Evolutionary conservation across 116 monocot genomes (phyloP), one percentile per base, ranked within the genome.

Genomic region (Trichopus zeylanicus): DNA sequence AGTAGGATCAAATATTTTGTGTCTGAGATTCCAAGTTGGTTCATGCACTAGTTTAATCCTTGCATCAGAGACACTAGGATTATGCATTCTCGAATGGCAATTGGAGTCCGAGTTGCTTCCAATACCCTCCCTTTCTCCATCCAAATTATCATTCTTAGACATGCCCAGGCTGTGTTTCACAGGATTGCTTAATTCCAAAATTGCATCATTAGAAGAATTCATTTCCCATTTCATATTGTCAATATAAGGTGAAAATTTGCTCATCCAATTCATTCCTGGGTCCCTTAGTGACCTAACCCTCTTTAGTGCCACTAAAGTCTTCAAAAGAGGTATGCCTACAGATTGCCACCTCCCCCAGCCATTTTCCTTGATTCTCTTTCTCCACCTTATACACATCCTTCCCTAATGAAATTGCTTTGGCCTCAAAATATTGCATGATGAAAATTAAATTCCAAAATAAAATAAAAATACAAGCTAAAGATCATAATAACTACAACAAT

Each of bases 261-360:
- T 72, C 70, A 82, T 69, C 0, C 91, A 90, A 65, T 81, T 81
- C 12, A 91, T 97, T 13, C 81, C 67, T 24, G 95, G 95, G 58
- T 97, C 90, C 57, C 95, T 63, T 29, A 97, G 55, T 3, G 95
- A 97, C 29, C 91, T 74, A 21, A 97, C 95, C 56, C 95, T 74
- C 75, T 84, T 90, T 24, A 97, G 87, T 37, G 82, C 82, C 56
- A 87, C 87, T 23, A 97, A 65, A 24, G 95, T 81, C 69, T 84
- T 97, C 2, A 84, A 81, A 28, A 90, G 76, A 1, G 95, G 90
- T 19, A 81, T 58, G 19, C 90, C 91, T 25, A 97, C 84, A 13
- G 95, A 97, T 70, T 81, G 75, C 61, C 91, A 81, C 66, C 81
- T 66, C 18, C 61, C 73, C 18, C 90, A 25, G 58, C 33, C 90